Evolutionary conservation across 495 filamentous ascomycete genomes (phyloP).

Genomic region (Letharia columbiana): DNA sequence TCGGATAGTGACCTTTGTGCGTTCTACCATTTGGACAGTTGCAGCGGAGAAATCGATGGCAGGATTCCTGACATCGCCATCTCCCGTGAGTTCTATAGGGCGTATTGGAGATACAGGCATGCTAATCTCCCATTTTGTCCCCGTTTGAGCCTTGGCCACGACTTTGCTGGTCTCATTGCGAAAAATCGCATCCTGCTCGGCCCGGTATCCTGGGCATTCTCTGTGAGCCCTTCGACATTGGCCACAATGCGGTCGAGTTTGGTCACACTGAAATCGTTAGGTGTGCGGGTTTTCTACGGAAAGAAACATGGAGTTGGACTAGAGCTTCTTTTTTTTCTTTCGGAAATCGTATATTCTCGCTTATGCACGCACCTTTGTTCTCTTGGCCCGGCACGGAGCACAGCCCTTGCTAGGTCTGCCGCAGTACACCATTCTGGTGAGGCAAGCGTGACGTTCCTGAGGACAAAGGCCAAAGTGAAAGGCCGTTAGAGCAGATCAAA

Average conservation of each 20-base stretch:
- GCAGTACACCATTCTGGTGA: slow-evolving; percentile 55
- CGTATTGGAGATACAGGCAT: slow-evolving; percentile 16
- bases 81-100: slow-evolving; percentile 19
- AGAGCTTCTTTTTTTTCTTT: neutral
- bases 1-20: slow-evolving; percentile 17
- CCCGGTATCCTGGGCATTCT: slow-evolving; percentile 61
- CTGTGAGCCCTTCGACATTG: slow-evolving; percentile 60
- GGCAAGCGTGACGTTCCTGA: neutral
- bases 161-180: slow-evolving; percentile 64
- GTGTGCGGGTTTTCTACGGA: neutral
- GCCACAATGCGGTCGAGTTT: slow-evolving; percentile 53
- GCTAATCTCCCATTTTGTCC: slow-evolving; percentile 19
- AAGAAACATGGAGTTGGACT: neutral
- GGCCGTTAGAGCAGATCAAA: neutral
- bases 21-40: neutral
- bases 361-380: slow-evolving; percentile 40
- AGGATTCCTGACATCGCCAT: slow-evolving; percentile 16
- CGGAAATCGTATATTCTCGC: neutral
- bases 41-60: neutral
- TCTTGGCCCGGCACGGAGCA: slow-evolving; percentile 60
- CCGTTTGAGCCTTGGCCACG: slow-evolving; percentile 47
- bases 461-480: neutral
- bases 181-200: slow-evolving; percentile 61
- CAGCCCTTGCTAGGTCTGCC: slow-evolving; percentile 67
- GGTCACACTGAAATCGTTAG: slow-evolving; percentile 48